Evolutionary conservation across 371 early-diverging fungal genomes (phyloP).

Genomic region (Mucor saturninus): DNA sequence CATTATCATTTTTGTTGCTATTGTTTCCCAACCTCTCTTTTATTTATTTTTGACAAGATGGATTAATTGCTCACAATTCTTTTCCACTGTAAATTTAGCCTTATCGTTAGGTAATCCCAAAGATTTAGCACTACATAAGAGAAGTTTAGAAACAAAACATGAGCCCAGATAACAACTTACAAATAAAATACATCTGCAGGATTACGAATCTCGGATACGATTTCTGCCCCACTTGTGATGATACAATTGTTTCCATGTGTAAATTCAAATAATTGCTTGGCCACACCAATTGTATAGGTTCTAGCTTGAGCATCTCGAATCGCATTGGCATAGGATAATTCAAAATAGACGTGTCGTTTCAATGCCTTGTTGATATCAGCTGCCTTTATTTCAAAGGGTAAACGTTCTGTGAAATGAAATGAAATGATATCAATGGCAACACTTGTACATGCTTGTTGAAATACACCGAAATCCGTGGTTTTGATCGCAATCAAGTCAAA

Average conservation of each 20-base stretch:
- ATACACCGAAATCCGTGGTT: slow-evolving; percentile 73
- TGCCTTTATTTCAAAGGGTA: slow-evolving; percentile 80
- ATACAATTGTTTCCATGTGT: slow-evolving; percentile 30
- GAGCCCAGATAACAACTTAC: slow-evolving; percentile 25
- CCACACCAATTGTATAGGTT: slow-evolving; percentile 31
- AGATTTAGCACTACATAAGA: slow-evolving; percentile 34
- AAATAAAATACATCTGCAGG: slow-evolving; percentile 40
- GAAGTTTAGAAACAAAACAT: neutral
- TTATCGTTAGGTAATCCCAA: slow-evolving; percentile 46
- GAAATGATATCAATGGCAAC: slow-evolving; percentile 87
- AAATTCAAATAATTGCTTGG: slow-evolving; percentile 30
- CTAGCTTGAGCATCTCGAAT: slow-evolving; percentile 56
- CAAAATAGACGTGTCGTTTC: slow-evolving; percentile 79
- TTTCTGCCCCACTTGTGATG: slow-evolving; percentile 39
- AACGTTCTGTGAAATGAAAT: slow-evolving; percentile 66
- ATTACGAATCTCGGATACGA: slow-evolving; percentile 36
- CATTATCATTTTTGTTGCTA: too few species aligned
- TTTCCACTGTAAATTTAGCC: slow-evolving; percentile 35
- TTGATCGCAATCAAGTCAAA: slow-evolving; percentile 82
- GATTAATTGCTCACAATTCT: slow-evolving; percentile 30
- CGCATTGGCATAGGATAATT: slow-evolving; percentile 77
- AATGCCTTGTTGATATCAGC: slow-evolving; percentile 48
- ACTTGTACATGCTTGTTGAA: slow-evolving; percentile 72
- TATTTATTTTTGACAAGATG: neutral
- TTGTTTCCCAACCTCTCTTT: neutral